Percentiles rank a stretch among this genome's conserved stretches.
Conservation (phyloP, 768 basidiomycete species). For the Pleurotus giganteus region DNA sequence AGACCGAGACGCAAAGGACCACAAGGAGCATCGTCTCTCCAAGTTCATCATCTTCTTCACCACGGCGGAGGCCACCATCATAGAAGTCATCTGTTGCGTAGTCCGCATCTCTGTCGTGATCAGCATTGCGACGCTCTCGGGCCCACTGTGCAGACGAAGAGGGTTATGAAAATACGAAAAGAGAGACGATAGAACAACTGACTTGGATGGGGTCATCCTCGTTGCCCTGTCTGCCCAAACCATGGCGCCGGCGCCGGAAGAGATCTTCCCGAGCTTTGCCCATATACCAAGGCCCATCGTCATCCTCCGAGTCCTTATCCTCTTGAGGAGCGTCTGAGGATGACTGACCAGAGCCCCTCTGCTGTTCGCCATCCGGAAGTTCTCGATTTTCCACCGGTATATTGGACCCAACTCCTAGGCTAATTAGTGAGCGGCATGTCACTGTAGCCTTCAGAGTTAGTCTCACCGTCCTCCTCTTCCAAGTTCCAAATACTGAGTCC, state of each 20-base stretch:
- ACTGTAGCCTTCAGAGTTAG: conserved; percentile 13
- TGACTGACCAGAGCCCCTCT: conserved; percentile 15
- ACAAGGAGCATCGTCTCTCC: conserved; percentile 80
- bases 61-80: conserved; percentile 57
- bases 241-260: conserved; percentile 48
- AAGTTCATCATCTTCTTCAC: conserved; percentile 69
- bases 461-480: conserved; percentile 47
- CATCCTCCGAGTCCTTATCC: conserved; percentile 43
- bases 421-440: background rate
- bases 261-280: conserved; percentile 83
- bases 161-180: background rate
- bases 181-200: conserved; percentile 15
- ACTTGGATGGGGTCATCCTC: conserved; percentile 79
- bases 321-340: conserved; percentile 27
- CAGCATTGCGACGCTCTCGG: conserved; percentile 66
- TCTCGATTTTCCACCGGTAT: conserved; percentile 29
- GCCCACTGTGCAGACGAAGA: conserved; percentile 58
- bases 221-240: conserved; percentile 27
- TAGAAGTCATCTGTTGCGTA: conserved; percentile 84
- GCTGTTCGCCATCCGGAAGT: conserved; percentile 35
- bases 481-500: conserved; percentile 67
- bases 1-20: conserved; percentile 68
- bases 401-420: background rate
- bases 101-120: conserved; percentile 70
- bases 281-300: conserved; percentile 76